Evolutionary conservation across 129 eudicot genomes (phyloP).

Genomic region (Chrysanthemum lavandulifolium): DNA sequence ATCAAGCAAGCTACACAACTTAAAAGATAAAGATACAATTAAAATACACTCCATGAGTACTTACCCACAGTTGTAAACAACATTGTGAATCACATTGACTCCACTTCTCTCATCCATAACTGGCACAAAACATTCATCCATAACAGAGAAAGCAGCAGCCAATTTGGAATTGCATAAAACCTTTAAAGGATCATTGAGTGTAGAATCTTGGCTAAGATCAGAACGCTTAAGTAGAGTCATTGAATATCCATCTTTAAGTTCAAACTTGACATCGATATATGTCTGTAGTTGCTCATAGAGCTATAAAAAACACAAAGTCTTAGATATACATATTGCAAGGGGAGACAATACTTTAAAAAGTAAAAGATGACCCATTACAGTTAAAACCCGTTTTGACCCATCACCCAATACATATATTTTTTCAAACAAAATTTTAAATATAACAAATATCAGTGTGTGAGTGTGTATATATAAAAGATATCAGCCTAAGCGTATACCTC

Average conservation of each 20-base stretch:
- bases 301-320: constrained; percentile 41
- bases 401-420: no score
- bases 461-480: not conserved
- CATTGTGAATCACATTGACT: constrained; percentile 59
- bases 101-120: constrained; percentile 81
- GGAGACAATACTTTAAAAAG: not conserved
- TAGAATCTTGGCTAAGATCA: constrained; percentile 40
- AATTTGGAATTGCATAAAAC: constrained; percentile 78
- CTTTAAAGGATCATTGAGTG: constrained; percentile 33
- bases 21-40: not conserved
- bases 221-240: constrained; percentile 64
- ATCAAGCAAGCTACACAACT: not conserved
- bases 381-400: no score
- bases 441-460: no score
- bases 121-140: constrained; percentile 96
- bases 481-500: constrained; percentile 44
- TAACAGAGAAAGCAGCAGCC: constrained; percentile 73
- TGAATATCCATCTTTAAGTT: constrained; percentile 78
- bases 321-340: constrained; percentile 6
- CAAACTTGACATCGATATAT: constrained; percentile 61
- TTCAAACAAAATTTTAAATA: no score
- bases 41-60: constrained; percentile 21
- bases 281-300: constrained; percentile 48
- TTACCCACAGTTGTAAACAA: constrained; percentile 88
- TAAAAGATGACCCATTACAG: not conserved